Conservation (phyloP, 208 protist species). For the Leishmania tropica region DNA sequence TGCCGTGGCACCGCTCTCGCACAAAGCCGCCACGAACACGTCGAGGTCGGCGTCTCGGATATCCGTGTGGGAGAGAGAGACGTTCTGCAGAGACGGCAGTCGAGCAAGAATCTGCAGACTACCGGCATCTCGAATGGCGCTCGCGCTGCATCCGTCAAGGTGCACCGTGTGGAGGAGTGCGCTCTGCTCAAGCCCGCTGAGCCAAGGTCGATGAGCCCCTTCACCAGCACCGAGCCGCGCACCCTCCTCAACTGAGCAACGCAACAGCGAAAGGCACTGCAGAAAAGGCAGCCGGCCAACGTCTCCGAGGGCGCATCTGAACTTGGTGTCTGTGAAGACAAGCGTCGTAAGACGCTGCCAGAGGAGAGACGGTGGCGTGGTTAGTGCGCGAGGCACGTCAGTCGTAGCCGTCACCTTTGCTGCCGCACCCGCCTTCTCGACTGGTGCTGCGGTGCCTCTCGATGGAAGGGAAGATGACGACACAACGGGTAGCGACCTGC, state of each 20-base stretch:
- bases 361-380: background rate
- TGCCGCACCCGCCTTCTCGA: background rate
- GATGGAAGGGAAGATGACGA: background rate
- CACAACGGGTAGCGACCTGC: background rate
- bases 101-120: slow-evolving; percentile 9
- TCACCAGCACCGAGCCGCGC: background rate
- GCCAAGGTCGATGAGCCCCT: background rate
- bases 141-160: slow-evolving; percentile 11
- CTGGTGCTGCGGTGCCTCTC: background rate
- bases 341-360: slow-evolving; percentile 3
- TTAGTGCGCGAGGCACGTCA: background rate
- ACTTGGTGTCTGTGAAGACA: slow-evolving; percentile 9
- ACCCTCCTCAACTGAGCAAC: slow-evolving; percentile 5
- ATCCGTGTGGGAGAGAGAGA: slow-evolving; percentile 5
- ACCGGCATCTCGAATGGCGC: background rate
- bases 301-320: background rate
- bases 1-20: background rate
- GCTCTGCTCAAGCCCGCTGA: background rate
- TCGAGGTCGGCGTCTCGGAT: slow-evolving; percentile 11
- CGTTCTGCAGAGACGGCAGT: slow-evolving; percentile 11
- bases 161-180: slow-evolving; percentile 10
- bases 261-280: slow-evolving; percentile 2
- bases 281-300: background rate
- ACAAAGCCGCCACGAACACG: slow-evolving; percentile 2
- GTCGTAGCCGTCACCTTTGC: background rate